Percentiles rank a stretch among this genome's conserved stretches.
These are phyloP conservation scores for Diplodia seriata DNA, from an alignment of 2,329 filamentous ascomycete genomes.

Conservation along the genomic window DNA sequence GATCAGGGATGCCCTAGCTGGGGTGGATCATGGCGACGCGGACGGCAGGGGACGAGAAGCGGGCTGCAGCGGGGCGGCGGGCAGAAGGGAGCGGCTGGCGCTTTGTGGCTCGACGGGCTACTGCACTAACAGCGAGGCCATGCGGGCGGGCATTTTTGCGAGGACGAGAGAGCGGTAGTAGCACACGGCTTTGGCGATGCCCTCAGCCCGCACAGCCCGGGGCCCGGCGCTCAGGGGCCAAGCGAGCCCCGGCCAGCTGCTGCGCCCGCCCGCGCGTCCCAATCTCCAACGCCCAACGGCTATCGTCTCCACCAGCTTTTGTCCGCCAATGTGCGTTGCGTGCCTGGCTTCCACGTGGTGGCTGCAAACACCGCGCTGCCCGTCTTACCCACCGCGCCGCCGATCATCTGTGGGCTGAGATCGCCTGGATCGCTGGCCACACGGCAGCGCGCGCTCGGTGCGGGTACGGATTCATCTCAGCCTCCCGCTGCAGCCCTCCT, in stretches of 20 bases:
- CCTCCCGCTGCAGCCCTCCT: not conserved
- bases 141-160: conserved; percentile 26
- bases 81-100: not conserved
- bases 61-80: not conserved
- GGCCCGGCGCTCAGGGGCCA: conserved; percentile 22
- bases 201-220: conserved; percentile 12
- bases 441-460: not conserved
- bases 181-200: conserved; percentile 10
- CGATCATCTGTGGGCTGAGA: conserved; percentile 22
- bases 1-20: conserved; percentile 32
- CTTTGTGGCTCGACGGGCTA: conserved; percentile 15
- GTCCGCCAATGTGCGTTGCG: not conserved
- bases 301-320: conserved; percentile 5
- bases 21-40: conserved; percentile 26
- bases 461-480: not conserved
- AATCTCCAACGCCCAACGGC: conserved; percentile 26
- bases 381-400: conserved; percentile 20
- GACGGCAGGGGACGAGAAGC: not conserved
- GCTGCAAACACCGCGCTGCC: conserved; percentile 6
- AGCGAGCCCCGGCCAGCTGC: conserved; percentile 10
- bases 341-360: conserved; percentile 15
- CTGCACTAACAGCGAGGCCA: conserved; percentile 7
- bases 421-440: conserved; percentile 10
- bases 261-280: conserved; percentile 5
- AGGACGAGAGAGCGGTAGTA: conserved; percentile 25